phyloP scores from a whole-genome alignment of 176 grass and related monocot species.

The Tuctoria greenei region DNA sequence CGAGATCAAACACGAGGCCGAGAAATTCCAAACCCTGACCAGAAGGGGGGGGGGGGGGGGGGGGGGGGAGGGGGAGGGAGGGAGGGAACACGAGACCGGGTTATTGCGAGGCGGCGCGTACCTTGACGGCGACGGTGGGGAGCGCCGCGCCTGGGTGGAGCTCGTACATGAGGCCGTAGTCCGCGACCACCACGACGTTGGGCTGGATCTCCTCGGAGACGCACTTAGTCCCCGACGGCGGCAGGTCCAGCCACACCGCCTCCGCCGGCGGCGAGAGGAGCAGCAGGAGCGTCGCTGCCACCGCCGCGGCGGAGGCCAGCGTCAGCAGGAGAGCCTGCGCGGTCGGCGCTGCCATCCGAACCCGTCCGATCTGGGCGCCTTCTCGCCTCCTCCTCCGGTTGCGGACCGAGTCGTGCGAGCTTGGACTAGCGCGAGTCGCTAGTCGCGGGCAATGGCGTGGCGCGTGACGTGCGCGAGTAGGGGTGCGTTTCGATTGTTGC shows the following conservation, averaged over 20 bases:
- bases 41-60: too few relatives aligned
- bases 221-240: slow-evolving; percentile 85
- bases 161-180: slow-evolving; percentile 69
- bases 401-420: slow-evolving; percentile 23
- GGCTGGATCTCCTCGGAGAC: slow-evolving; percentile 99
- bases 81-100: not conserved
- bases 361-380: slow-evolving; percentile 42
- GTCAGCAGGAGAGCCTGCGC: slow-evolving; percentile 1
- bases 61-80: too few relatives aligned
- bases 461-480: not conserved
- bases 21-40: not conserved
- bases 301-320: slow-evolving; percentile 11
- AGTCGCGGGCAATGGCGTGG: slow-evolving; percentile 29
- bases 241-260: slow-evolving; percentile 81
- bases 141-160: slow-evolving; percentile 39
- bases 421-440: slow-evolving; percentile 20
- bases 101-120: not conserved
- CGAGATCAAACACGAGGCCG: slow-evolving; percentile 13
- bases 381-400: slow-evolving; percentile 3
- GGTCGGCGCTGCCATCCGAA: slow-evolving; percentile 25
- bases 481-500: too few relatives aligned
- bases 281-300: slow-evolving; percentile 13
- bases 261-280: slow-evolving; percentile 24
- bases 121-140: slow-evolving; percentile 78
- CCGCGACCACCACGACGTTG: slow-evolving; percentile 85